Evolutionary conservation across 1,284 basidiomycete species (phyloP), one percentile per base, ranked within the genome.

Genomic region (Cryptococcus hybrid): DNA sequence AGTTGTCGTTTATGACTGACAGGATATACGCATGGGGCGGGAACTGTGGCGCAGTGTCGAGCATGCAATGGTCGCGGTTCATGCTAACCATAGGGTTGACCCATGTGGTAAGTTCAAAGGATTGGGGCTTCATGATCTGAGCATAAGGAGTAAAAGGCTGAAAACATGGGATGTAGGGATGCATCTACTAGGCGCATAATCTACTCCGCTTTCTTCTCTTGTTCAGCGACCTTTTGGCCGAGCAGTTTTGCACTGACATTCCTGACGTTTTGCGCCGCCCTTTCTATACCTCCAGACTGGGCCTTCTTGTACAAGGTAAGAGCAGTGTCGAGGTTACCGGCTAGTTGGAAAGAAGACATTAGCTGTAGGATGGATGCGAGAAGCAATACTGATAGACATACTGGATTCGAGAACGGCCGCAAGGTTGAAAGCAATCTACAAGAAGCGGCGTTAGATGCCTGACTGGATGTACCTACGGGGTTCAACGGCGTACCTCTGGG

Each of bases 401-500:
- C 75, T 76, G 37, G 75, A 74, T 56, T 78, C 77, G 3, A 78
- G 68, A 18, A 77, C 67, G 1, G 77, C 77, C 35, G 89, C 93
- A 54, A 94, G 84, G 80, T 94, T 96, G 82, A 93, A 96, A 37
- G 90, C 88, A 72, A 95, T 92, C 69, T 75, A 55, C 40, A 38
- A 42, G 15, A n/a, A 59, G 30, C 30, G 4, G 30, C 30, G 30
- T 30, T 30, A 30, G 30, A 30, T 30, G 30, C 40, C 53, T 43
- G 52, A 15, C 7, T 50, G 42, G n/a, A 30, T 44, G 15, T 24
- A 5, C 36, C 12, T 7, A 47, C 3, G 24, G 34, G 12, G 35
- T 50, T 11, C 15, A 11, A 35, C 11, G 2, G 57, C 65, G 40
- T 42, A 75, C 73, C 78, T 97, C 93, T 68, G 91, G 86, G 80